Conservation (phyloP, 306 rosid genomes). For the Psophocarpus tetragonolobus region DNA sequence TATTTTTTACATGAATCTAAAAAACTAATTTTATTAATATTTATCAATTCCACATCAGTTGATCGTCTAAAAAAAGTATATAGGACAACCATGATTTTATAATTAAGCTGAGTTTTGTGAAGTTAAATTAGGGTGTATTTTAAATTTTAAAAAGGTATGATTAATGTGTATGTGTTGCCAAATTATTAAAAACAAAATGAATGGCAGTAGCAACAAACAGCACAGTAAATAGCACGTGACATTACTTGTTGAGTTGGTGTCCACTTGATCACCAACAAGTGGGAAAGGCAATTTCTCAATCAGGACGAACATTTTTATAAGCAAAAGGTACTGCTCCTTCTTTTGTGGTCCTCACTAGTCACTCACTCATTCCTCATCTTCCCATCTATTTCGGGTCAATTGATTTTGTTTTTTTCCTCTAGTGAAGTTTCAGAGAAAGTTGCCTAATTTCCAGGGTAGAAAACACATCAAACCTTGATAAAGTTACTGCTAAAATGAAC, state of each 20-base stretch:
- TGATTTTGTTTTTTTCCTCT: not conserved
- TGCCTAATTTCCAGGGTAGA: not conserved
- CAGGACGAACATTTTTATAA: not conserved
- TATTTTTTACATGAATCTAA: too few relatives aligned
- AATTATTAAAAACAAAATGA: too few relatives aligned
- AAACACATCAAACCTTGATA: not conserved
- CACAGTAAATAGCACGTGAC: not conserved
- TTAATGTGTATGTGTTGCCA: too few relatives aligned
- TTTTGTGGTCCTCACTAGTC: not conserved
- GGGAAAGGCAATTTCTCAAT: not conserved
- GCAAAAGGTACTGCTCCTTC: not conserved
- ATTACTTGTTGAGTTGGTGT: not conserved
- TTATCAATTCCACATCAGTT: too few relatives aligned
- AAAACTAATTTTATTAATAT: too few relatives aligned
- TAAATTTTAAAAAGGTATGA: too few relatives aligned
- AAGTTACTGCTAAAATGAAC: not conserved
- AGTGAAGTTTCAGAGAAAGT: not conserved
- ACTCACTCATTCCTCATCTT: not conserved
- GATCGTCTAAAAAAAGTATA: too few relatives aligned
- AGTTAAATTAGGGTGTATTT: too few relatives aligned
- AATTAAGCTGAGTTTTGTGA: too few relatives aligned
- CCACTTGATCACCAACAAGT: not conserved
- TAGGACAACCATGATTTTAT: too few relatives aligned
- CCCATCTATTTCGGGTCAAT: not conserved
- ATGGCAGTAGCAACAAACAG: not conserved